These are phyloP conservation scores for Curvularia eragrostidis DNA, from an alignment of 2,329 filamentous ascomycete genomes.

Conservation along the genomic window DNA sequence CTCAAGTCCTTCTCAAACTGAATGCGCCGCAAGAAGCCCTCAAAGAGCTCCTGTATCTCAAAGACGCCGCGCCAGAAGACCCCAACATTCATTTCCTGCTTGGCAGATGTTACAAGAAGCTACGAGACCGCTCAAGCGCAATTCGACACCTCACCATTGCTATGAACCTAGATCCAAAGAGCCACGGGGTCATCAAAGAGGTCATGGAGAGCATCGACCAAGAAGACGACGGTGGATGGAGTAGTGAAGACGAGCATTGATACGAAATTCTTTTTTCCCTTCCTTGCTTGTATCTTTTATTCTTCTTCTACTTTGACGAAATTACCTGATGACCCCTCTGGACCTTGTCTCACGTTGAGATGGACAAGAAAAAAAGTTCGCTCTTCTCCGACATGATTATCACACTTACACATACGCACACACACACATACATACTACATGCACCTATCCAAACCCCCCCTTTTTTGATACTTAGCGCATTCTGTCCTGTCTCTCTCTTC, in stretches of 20 bases:
- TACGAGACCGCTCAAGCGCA: constrained; percentile 71
- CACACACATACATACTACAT: background rate
- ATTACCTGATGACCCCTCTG: background rate
- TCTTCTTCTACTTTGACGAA: background rate
- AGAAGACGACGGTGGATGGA: constrained; percentile 60
- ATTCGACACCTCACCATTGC: constrained; percentile 95
- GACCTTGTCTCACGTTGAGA: background rate
- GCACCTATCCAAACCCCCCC: too few species aligned
- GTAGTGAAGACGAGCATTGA: constrained; percentile 45
- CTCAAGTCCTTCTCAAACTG: constrained; percentile 81
- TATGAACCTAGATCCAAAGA: constrained; percentile 95
- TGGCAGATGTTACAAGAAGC: constrained; percentile 72
- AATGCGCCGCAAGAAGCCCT: constrained; percentile 73
- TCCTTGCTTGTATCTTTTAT: background rate
- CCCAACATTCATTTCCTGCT: constrained; percentile 95
- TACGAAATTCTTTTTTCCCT: background rate
- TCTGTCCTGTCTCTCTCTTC: background rate
- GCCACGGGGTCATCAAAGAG: constrained; percentile 92
- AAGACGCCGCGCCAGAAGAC: constrained; percentile 91
- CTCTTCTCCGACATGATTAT: background rate
- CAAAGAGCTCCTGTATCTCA: constrained; percentile 83
- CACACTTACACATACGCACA: background rate
- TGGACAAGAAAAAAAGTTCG: background rate
- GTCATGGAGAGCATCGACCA: constrained; percentile 92
- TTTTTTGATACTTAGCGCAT: background rate